A percentile compares a stretch with the other conserved stretches of the same genome.
These are phyloP conservation scores for Agaricales sp. DNA, from an alignment of 1,284 basidiomycete species.

Conservation along the genomic window DNA sequence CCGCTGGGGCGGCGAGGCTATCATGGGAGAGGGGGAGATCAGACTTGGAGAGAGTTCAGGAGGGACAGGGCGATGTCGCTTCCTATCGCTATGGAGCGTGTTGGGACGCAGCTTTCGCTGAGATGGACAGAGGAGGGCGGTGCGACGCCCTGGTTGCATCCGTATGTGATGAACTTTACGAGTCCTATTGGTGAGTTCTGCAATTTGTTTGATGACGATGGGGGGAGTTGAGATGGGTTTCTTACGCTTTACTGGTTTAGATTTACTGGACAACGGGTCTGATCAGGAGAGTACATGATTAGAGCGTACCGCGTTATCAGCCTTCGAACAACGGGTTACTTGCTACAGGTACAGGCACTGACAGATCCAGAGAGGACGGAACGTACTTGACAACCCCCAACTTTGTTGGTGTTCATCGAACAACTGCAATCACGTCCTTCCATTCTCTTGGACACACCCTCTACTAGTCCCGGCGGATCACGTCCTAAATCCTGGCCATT, in stretches of 20 bases:
- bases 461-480: no score
- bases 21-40: no score
- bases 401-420: no score
- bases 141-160: conserved; percentile 17
- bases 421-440: no score
- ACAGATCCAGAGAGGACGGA: no score
- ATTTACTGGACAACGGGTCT: not conserved
- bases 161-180: conserved; percentile 30
- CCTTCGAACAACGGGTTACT: no score
- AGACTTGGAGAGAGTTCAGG: not conserved
- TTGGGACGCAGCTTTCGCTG: not conserved
- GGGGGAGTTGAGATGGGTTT: not conserved
- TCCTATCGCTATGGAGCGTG: not conserved
- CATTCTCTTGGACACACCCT: no score
- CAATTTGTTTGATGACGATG: not conserved
- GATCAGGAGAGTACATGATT: not conserved
- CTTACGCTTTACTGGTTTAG: not conserved
- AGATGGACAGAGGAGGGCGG: not conserved
- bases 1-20: not conserved
- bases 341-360: no score
- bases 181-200: conserved; percentile 25
- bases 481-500: no score
- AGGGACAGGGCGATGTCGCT: not conserved
- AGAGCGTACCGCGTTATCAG: no score
- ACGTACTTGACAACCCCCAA: no score